Evolutionary conservation across 129 eudicot genomes (phyloP).

Genomic region (Pittosporum tobira): DNA sequence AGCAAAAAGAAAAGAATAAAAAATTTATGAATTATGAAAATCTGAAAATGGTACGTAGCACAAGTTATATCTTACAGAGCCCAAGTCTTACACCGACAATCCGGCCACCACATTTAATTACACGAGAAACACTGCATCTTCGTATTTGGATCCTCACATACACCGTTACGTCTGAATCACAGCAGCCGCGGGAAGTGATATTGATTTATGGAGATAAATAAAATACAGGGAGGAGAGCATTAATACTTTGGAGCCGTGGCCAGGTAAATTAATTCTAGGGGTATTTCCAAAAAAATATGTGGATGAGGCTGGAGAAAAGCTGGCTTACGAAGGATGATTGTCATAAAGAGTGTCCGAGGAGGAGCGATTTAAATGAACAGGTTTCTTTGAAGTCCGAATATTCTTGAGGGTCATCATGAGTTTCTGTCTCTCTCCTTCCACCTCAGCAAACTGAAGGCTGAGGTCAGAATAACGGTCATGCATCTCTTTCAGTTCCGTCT

Average conservation of each 20-base stretch:
- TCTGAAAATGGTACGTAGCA: constrained; percentile 4
- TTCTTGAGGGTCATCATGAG: constrained; percentile 76
- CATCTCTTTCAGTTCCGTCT: constrained; percentile 76
- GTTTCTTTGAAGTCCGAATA: constrained; percentile 50
- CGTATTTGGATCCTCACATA: not conserved
- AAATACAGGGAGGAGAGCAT: not conserved
- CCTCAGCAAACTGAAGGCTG: constrained; percentile 94
- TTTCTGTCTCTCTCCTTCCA: constrained; percentile 97
- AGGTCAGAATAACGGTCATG: constrained; percentile 89
- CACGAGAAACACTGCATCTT: not conserved
- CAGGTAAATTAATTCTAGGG: too few species aligned
- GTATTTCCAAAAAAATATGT: not conserved
- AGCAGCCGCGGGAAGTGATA: not conserved
- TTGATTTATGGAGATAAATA: not conserved
- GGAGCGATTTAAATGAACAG: constrained; percentile 33
- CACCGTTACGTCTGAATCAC: not conserved
- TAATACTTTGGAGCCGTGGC: not conserved
- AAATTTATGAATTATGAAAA: too few species aligned
- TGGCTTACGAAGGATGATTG: constrained; percentile 17
- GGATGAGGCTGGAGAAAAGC: not conserved
- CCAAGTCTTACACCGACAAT: not conserved
- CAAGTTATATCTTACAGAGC: not conserved
- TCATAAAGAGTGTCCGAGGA: constrained; percentile 37
- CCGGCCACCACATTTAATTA: not conserved
- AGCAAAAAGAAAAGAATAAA: not conserved